phyloP scores from a whole-genome alignment of 2,329 filamentous ascomycete species.

The Arthrobotrys iridis region DNA sequence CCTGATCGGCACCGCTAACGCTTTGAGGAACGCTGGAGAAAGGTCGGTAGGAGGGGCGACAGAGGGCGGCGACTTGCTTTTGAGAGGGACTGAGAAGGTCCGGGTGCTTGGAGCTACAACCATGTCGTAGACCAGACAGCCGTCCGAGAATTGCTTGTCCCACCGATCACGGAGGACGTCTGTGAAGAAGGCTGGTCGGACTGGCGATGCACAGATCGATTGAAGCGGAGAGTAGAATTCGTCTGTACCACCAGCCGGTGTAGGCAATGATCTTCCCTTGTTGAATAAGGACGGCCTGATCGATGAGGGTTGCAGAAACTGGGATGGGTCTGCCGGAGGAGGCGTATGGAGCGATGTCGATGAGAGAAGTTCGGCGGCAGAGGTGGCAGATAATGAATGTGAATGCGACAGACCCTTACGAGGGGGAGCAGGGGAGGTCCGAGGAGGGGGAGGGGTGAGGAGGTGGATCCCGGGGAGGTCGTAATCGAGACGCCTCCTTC shows the following conservation, averaged over 20 bases:
- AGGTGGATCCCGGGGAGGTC: conserved; percentile 43
- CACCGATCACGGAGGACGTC: conserved; percentile 26
- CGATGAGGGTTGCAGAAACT: conserved; percentile 20
- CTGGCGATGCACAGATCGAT: conserved; percentile 24
- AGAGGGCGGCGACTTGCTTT: background rate
- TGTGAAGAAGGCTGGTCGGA: conserved; percentile 1
- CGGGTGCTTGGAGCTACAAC: conserved; percentile 17
- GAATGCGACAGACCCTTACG: conserved; percentile 6
- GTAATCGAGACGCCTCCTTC: conserved; percentile 38
- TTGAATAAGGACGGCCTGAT: conserved; percentile 7
- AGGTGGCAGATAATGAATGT: conserved; percentile 21
- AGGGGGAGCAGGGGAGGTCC: background rate
- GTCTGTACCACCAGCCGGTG: conserved; percentile 31
- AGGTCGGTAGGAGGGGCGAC: background rate
- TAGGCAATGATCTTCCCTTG: conserved; percentile 40
- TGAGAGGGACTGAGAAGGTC: conserved; percentile 28
- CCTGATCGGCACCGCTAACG: conserved; percentile 40
- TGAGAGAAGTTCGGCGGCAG: conserved; percentile 25
- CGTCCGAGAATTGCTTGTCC: conserved; percentile 3
- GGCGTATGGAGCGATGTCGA: conserved; percentile 12
- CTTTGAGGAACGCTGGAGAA: conserved; percentile 15
- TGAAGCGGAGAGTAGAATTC: conserved; percentile 39
- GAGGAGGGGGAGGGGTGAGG: conserved; percentile 7
- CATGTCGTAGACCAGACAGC: conserved; percentile 39
- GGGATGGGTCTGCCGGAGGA: background rate